phyloP scores from a whole-genome alignment of 169 alveolate species.

The Toxoplasma gondii region DNA sequence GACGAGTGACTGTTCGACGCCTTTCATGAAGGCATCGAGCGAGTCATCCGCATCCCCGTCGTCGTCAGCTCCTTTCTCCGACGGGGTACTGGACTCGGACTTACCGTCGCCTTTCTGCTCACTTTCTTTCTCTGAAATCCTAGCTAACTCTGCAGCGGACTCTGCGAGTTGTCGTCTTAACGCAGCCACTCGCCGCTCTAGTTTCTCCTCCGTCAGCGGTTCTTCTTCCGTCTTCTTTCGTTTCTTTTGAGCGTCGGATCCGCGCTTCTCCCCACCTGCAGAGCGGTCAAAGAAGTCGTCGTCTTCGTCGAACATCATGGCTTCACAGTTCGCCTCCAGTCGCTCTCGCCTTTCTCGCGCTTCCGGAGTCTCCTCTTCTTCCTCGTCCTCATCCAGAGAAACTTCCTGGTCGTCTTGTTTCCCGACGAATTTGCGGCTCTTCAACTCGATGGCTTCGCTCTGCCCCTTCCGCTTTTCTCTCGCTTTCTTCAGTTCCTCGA shows the following conservation, averaged over 20 bases:
- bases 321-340: slow-evolving; percentile 12
- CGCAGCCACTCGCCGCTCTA: background rate
- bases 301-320: slow-evolving; percentile 37
- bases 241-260: too few relatives aligned
- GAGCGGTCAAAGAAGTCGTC: slow-evolving; percentile 42
- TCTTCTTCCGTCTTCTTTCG: background rate
- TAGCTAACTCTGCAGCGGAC: background rate
- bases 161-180: background rate
- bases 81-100: background rate
- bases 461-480: background rate
- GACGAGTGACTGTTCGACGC: background rate
- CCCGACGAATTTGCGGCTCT: background rate
- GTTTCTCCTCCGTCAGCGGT: background rate
- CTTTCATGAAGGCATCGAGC: slow-evolving; percentile 26
- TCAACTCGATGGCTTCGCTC: background rate
- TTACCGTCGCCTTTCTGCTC: background rate
- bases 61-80: background rate
- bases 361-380: slow-evolving; percentile 17
- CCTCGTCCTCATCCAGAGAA: background rate
- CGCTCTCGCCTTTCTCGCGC: slow-evolving; percentile 5
- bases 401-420: background rate
- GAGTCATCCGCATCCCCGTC: background rate
- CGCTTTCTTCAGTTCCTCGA: background rate
- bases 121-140: background rate
- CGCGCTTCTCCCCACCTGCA: background rate